Evolutionary conservation across 2,329 filamentous ascomycete genomes (phyloP).

Genomic region (Aspergillus novoparasiticus): DNA sequence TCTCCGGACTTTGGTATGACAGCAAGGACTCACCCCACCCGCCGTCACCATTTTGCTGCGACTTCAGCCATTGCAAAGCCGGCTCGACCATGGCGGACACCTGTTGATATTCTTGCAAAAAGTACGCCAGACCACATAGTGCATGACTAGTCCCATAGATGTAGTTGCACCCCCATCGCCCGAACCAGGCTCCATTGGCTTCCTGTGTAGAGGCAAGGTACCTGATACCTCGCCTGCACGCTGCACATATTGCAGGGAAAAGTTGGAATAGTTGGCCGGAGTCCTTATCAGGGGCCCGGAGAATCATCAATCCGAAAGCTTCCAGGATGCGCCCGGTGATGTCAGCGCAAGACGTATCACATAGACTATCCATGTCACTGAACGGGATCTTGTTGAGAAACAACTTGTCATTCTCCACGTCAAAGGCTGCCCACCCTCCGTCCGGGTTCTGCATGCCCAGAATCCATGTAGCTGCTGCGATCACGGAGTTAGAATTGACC

Average conservation of each 20-base stretch:
- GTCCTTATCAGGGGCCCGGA: neutral
- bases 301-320: constrained; percentile 29
- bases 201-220: constrained; percentile 31
- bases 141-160: constrained; percentile 37
- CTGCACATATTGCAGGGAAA: neutral
- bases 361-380: constrained; percentile 39
- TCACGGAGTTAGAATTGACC: constrained; percentile 7
- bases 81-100: neutral
- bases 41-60: constrained; percentile 32
- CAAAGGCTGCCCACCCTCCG: constrained; percentile 42
- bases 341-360: constrained; percentile 37
- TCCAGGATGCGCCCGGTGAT: constrained; percentile 38
- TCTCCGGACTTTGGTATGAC: constrained; percentile 23
- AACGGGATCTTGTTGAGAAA: constrained; percentile 42
- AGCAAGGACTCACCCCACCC: constrained; percentile 35
- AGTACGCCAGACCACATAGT: constrained; percentile 32
- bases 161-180: constrained; percentile 40
- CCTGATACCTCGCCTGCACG: constrained; percentile 22
- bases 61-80: constrained; percentile 26
- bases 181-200: constrained; percentile 32
- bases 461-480: constrained; percentile 29
- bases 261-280: neutral
- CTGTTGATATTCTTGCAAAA: constrained; percentile 5
- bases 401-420: constrained; percentile 34
- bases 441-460: constrained; percentile 42